Base-by-base conservation (phyloP, 2,329 filamentous ascomycete species). In the Knufia fluminis region DNA sequence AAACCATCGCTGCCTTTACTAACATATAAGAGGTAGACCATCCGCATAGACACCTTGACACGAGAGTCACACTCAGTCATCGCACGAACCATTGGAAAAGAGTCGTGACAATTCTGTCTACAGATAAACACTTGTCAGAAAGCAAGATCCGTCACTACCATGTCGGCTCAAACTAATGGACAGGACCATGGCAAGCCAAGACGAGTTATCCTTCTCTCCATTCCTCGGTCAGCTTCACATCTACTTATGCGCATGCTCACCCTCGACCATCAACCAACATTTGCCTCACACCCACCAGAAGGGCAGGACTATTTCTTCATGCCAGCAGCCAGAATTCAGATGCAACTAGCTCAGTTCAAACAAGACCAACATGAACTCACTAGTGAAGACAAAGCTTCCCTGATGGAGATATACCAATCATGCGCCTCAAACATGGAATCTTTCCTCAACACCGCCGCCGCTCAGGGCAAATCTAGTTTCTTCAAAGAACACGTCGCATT, bases 401-500 rank as follows among this genome's bases (percentile, higher is more conserved):
- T 62, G 20, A 55, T 54, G 24, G 36, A 51, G 0, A 26, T 20
- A 33, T 64, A 60, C 52, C 64, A 66, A 47, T 16, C 39, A 7
- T 61, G 59, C 28, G 53, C 64, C 23, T 52, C 64, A 26, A 46
- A 49, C 1, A 47, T 68, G 3, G 59, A 66, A 38, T 52, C 58
- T 14, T 53, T 51, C 26, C 47, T 60, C 3, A 32, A 50, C 1
- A 38, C 46, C 2, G 64, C 65, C 1, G 47, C 57, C 32, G 39
- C 49, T 1, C 49, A 61, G 16, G 54, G 56, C 33, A 64, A 65
- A 43, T 56, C 57, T 20, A 53, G 63, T 12, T 65, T 68, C 44
- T 55, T 62, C 32, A 69, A 69, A 49, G 67, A 69, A 47, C 67
- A 69, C 32, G 57, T 61, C 61, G 6, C 52, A 50, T 32, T 50